A percentile compares a stretch with the other conserved stretches of the same genome.
Evolutionary conservation across 176 grass and related monocot species (phyloP).

Genomic region (Elaeis guineensis): DNA sequence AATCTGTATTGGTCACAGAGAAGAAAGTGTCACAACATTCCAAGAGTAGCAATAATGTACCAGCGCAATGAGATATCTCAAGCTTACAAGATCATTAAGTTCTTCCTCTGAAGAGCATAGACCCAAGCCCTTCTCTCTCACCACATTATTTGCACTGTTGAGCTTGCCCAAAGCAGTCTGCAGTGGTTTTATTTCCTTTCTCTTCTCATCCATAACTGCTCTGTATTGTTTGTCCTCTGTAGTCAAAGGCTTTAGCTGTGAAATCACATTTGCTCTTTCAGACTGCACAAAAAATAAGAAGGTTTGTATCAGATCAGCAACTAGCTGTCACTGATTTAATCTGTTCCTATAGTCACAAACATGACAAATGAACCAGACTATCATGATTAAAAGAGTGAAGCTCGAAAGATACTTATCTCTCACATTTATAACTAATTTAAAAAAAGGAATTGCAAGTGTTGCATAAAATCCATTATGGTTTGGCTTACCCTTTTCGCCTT

Average conservation of each 20-base stretch:
- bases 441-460: too few relatives aligned
- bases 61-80: conserved; percentile 4
- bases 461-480: not conserved
- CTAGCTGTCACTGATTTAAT: too few relatives aligned
- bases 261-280: conserved; percentile 51
- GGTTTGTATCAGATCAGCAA: not conserved
- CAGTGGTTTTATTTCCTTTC: conserved; percentile 72
- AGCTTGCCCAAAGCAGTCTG: conserved; percentile 67
- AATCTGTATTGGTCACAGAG: conserved; percentile 38
- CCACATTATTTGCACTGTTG: conserved; percentile 67
- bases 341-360: too few relatives aligned
- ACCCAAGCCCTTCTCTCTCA: conserved; percentile 63
- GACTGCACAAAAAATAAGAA: conserved; percentile 34
- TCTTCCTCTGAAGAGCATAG: conserved; percentile 90
- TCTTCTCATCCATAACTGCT: conserved; percentile 57
- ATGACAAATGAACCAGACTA: too few relatives aligned
- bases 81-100: conserved; percentile 65
- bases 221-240: conserved; percentile 68
- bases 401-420: too few relatives aligned
- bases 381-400: too few relatives aligned
- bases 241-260: conserved; percentile 58
- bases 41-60: not conserved
- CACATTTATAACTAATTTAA: too few relatives aligned
- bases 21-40: conserved; percentile 6
- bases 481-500: conserved; percentile 69